Evolutionary conservation across 78 protist species (phyloP), one percentile per base, ranked within the genome.

Genomic region (Monosiga brevicollis): DNA sequence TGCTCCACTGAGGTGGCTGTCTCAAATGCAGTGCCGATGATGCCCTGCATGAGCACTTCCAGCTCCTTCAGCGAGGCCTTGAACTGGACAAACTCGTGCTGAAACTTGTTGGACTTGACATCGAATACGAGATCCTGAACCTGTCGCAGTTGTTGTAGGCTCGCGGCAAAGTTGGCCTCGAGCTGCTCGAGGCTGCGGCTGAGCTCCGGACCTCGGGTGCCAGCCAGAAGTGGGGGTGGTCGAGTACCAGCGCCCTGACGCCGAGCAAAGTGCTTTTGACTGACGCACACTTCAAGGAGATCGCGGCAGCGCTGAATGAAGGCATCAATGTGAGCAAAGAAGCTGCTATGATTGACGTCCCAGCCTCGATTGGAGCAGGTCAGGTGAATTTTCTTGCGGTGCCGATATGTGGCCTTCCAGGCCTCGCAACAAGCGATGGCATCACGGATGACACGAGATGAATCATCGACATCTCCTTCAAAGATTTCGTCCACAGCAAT

Each of bases 301-400:
- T 95, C 94, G 20, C 42, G 39, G 80, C 95, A 93, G n/a, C 97
- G 88, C 90, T 95, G 94, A 74, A 91, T 72, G 76, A 95, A 95
- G 35, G 95, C 97, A 34, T 92, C 95, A 40, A 95, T 84, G 43
- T 89, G 94, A 1, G 95, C 93, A 74, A 95, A 91, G 70, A 92
- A 72, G 35, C 84, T 38, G 34, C 77, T 24, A 38, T 74, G 38
- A 43, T 89, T 43, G 0, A 86, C n/a, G 35, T 79, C 85, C 88
- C 89, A 89, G 71, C 22, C 34, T 54, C 76, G 55, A 41, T 32
- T 38, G 37, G n/a, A 54, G 55, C 76, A 54, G 49, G 37, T 23
- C 39, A 34, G n/a, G 40, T 9, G 76, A 79, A 79, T 81, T 73
- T 1, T 75, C 54, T 76, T 62, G 78, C 25, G 83, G 15, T 34